Percentiles rank a stretch among this genome's conserved stretches.
phyloP scores from a whole-genome alignment of 805 yeast genomes.

The Starmerella roubikii region DNA sequence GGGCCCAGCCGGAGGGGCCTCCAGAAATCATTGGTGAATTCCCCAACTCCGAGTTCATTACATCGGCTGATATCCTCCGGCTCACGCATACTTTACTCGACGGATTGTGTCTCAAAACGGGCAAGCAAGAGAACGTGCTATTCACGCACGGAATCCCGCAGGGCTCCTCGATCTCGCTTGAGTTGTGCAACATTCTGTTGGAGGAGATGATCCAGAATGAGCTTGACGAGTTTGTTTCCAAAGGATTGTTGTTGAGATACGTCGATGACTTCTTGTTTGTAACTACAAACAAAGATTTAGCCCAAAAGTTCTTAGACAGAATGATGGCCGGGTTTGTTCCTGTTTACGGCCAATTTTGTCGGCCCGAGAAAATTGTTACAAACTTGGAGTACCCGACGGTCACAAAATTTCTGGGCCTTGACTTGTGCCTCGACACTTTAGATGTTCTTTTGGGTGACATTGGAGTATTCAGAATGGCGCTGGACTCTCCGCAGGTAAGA shows the following conservation, averaged over 20 bases:
- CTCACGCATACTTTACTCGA: constrained; percentile 40
- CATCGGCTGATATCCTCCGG: constrained; percentile 11
- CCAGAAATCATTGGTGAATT: not conserved
- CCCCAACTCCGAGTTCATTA: not conserved
- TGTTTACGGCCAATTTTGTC: constrained; percentile 7
- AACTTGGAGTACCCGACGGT: not conserved
- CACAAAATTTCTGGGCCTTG: constrained; percentile 4
- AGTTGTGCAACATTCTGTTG: constrained; percentile 61
- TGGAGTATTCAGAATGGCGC: not conserved
- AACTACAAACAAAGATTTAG: constrained; percentile 31
- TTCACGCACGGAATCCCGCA: constrained; percentile 67
- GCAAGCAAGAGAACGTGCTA: constrained; percentile 26
- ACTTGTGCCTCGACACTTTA: constrained; percentile 2
- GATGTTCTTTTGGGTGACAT: constrained; percentile 1
- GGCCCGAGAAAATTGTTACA: constrained; percentile 4
- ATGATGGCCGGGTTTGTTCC: constrained; percentile 8
- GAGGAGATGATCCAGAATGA: constrained; percentile 38
- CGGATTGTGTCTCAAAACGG: constrained; percentile 32
- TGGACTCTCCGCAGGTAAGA: not conserved
- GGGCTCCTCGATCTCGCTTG: constrained; percentile 65
- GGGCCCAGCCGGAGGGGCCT: not conserved
- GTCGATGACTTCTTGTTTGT: constrained; percentile 82
- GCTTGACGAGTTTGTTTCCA: constrained; percentile 22
- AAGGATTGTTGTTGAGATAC: constrained; percentile 40
- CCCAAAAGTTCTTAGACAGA: constrained; percentile 18